These are phyloP conservation scores for Penicillium coffeae DNA, from an alignment of 495 filamentous ascomycete species.

Conservation along the genomic window DNA sequence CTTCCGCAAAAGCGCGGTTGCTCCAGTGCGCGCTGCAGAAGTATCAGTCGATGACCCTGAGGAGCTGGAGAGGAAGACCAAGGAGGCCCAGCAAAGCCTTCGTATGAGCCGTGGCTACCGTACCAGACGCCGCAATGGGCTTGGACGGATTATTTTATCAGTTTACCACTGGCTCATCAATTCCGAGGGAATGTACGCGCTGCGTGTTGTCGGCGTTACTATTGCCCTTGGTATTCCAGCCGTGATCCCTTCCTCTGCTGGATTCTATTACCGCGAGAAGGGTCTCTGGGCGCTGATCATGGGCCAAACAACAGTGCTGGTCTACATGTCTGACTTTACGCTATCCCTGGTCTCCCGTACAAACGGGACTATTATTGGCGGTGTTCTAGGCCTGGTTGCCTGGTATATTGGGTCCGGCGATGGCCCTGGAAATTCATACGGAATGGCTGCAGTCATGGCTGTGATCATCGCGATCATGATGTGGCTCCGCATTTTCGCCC, in stretches of 20 bases:
- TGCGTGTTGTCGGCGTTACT: constrained; percentile 39
- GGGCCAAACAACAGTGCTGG: constrained; percentile 38
- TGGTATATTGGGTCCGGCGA: constrained; percentile 47
- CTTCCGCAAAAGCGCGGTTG: constrained; percentile 9
- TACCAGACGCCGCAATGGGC: constrained; percentile 17
- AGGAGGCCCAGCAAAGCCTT: constrained; percentile 25
- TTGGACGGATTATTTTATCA: constrained; percentile 19
- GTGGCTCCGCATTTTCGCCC: constrained; percentile 35
- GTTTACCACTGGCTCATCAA: constrained; percentile 30
- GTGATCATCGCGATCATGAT: constrained; percentile 31
- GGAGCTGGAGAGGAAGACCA: constrained; percentile 16
- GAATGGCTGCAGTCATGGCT: constrained; percentile 34
- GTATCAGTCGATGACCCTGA: constrained; percentile 20
- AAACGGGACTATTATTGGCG: constrained; percentile 36
- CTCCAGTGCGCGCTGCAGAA: constrained; percentile 13
- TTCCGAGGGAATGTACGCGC: constrained; percentile 34
- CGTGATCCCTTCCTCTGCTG: constrained; percentile 34
- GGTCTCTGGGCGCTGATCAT: constrained; percentile 47
- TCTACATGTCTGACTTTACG: constrained; percentile 45
- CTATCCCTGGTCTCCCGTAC: constrained; percentile 32
- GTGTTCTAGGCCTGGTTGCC: constrained; percentile 35
- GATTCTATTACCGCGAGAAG: constrained; percentile 45
- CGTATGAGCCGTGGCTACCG: constrained; percentile 29
- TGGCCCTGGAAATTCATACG: constrained; percentile 40
- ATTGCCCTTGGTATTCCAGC: constrained; percentile 39